Evolutionary conservation across 352 stramenopile genomes (phyloP).

Genomic region (Pilasporangium apinafurcum): DNA sequence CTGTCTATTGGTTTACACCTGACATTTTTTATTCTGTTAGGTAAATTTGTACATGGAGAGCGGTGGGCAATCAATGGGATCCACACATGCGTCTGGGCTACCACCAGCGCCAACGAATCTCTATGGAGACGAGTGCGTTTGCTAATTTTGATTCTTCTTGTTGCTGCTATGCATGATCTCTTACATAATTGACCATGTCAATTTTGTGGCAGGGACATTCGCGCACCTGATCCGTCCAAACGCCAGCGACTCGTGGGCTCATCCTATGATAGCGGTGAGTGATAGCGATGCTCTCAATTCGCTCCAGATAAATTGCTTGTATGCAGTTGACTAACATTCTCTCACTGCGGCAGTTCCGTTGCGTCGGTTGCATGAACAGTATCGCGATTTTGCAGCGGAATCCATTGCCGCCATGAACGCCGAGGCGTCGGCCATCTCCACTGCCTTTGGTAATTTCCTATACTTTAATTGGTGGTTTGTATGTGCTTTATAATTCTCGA

Average conservation of each 20-base stretch:
- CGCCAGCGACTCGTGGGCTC: constrained; percentile 72
- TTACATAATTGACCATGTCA: constrained; percentile 1
- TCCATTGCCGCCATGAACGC: constrained; percentile 72
- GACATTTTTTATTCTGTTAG: constrained; percentile 8
- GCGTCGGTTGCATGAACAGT: constrained; percentile 57
- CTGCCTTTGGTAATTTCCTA: constrained; percentile 29
- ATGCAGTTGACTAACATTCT: not conserved
- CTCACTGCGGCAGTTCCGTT: constrained; percentile 43
- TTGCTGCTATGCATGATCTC: not conserved
- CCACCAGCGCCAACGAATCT: constrained; percentile 24
- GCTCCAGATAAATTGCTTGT: not conserved
- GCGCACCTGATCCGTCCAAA: constrained; percentile 74
- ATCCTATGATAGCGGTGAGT: constrained; percentile 24
- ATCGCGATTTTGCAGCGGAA: constrained; percentile 78
- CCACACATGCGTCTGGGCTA: constrained; percentile 2
- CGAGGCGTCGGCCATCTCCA: constrained; percentile 21
- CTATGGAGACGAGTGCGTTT: constrained; percentile 30
- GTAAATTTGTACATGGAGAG: constrained; percentile 86
- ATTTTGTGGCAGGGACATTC: constrained; percentile 40
- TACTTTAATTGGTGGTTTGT: not conserved
- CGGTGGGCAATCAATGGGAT: constrained; percentile 22
- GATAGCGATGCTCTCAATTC: not conserved
- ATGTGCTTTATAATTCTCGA: not conserved
- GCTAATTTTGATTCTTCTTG: not conserved
- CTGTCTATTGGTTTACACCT: not conserved